These are phyloP conservation scores for Gnomoniopsis smithogilvyi DNA, from an alignment of 2,329 filamentous ascomycete species.

Conservation along the genomic window DNA sequence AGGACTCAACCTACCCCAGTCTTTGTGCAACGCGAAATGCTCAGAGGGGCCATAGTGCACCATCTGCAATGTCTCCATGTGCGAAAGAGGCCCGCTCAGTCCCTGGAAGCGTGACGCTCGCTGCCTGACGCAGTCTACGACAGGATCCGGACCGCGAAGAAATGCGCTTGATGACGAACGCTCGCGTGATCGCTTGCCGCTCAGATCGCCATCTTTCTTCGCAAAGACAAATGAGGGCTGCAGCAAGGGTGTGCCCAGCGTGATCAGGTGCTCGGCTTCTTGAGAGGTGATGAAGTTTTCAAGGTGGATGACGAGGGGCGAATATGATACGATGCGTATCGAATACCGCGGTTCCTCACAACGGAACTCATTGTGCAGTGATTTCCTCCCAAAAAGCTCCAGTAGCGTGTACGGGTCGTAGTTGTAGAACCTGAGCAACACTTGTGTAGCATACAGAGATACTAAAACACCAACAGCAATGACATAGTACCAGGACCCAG, in stretches of 20 bases:
- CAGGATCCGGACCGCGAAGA: background rate
- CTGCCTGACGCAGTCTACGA: background rate
- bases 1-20: background rate
- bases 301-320: background rate
- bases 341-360: background rate
- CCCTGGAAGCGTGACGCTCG: background rate
- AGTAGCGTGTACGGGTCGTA: too few relatives aligned
- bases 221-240: background rate
- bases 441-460: too few relatives aligned
- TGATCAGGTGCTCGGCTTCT: background rate
- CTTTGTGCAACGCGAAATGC: background rate
- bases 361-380: too few relatives aligned
- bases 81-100: background rate
- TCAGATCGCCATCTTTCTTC: background rate
- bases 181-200: background rate
- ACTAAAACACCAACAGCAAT: too few relatives aligned
- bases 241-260: background rate
- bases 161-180: background rate
- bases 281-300: background rate
- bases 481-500: too few relatives aligned
- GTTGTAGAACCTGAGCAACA: too few relatives aligned
- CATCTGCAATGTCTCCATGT: background rate
- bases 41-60: background rate
- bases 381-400: too few relatives aligned
- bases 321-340: background rate